phyloP scores from a whole-genome alignment of 441 rosid species.

The Breynia disticha region DNA sequence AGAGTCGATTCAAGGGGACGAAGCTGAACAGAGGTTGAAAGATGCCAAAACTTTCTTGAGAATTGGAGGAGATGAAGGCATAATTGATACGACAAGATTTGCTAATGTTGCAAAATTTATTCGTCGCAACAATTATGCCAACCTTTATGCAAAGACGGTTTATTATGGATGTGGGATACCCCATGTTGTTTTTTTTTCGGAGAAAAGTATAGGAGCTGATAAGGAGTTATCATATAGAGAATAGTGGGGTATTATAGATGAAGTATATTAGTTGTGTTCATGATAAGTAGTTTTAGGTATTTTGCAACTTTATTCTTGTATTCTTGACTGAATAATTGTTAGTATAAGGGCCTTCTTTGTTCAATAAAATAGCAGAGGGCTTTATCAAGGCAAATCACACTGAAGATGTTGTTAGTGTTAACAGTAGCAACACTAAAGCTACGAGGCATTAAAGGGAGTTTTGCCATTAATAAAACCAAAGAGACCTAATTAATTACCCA shows the following conservation, averaged over 20 bases:
- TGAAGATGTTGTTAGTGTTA: too few relatives aligned
- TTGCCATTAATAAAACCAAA: too few relatives aligned
- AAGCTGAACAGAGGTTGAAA: slow-evolving; percentile 39
- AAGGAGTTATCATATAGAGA: neutral
- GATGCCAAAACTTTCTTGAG: slow-evolving; percentile 53
- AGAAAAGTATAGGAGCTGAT: slow-evolving; percentile 23
- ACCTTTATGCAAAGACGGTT: slow-evolving; percentile 59
- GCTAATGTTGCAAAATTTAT: slow-evolving; percentile 77
- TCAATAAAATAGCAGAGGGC: too few relatives aligned
- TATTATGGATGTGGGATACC: slow-evolving; percentile 52
- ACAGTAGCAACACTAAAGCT: too few relatives aligned
- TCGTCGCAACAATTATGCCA: slow-evolving; percentile 77
- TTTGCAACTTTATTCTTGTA: too few relatives aligned
- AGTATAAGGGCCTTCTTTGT: too few relatives aligned
- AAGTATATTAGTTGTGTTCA: too few relatives aligned
- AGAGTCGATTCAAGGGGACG: slow-evolving; percentile 44
- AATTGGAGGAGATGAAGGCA: slow-evolving; percentile 33
- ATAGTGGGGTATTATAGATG: neutral
- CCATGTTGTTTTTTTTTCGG: slow-evolving; percentile 67
- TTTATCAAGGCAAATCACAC: too few relatives aligned
- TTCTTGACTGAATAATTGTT: too few relatives aligned
- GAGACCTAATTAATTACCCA: too few relatives aligned
- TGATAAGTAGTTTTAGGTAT: too few relatives aligned
- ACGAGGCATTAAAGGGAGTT: too few relatives aligned
- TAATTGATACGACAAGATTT: slow-evolving; percentile 49